Evolutionary conservation across 805 yeast genomes (phyloP), one percentile per base, ranked within the genome.

Genomic region (Candida maesae): DNA sequence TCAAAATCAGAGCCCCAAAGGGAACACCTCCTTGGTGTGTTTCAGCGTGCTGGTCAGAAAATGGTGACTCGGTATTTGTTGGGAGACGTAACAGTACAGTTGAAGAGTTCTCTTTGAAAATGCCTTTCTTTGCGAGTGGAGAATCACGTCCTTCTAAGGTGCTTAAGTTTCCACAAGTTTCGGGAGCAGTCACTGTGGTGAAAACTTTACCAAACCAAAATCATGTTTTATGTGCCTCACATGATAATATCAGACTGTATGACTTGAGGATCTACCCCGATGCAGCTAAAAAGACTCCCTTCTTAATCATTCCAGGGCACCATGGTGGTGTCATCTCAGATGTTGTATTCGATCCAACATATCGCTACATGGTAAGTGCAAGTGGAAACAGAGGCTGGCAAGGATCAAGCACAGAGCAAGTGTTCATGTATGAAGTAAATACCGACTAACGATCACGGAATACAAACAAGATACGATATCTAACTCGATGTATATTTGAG

Each of bases 361-460:
- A 95, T 29, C 66, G 93, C 46, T 93, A 85, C 60, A 71, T 93
- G 82, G 74, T 91, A 6, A 83, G 95, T 55, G 81, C 97, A 1
- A 84, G 95, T 59, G 99, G 99, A 9, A 87, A 85, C 47, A 74
- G 97, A 55, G 99, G 99, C 5, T 91, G 97, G 97, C 89, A 83
- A 51, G 89, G 95, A 3, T 66, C 70, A 27, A 74, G 83, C 18
- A 82, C 93, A 1, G 96, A 89, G 44, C 75, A 79, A n/a, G 84
- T 84, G 9, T 72, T 89, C 51, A 70, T 88, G 18, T 91, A 90
- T 59, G 95, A 87, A 50, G 82, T 90, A 24, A 80, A 79, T 39
- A 63, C 76, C 24, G 60, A 56, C 16, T 63, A 46, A 42, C 10
- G 24, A 10, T n/a, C n/a, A n/a, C n/a, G n/a, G n/a, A n/a, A n/a